These are phyloP conservation scores for Achaetomiella virescens DNA, from an alignment of 495 filamentous ascomycete species.

Conservation along the genomic window DNA sequence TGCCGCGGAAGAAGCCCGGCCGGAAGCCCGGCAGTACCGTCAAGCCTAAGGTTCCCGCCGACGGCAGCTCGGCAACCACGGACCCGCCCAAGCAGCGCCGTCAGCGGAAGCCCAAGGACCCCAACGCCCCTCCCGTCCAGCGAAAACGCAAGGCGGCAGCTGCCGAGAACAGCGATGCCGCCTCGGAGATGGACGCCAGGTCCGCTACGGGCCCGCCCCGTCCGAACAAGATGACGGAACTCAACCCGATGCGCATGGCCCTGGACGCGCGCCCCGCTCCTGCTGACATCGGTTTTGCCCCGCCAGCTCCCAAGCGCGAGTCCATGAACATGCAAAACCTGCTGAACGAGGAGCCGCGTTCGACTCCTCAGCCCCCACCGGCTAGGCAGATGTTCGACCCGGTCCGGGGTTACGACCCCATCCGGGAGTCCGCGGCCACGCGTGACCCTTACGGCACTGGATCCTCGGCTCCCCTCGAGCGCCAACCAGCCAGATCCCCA, in stretches of 20 bases:
- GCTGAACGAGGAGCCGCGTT: constrained; percentile 43
- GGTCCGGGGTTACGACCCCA: constrained; percentile 63
- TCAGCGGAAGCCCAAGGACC: constrained; percentile 51
- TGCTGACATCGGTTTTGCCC: constrained; percentile 17
- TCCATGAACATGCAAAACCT: constrained; percentile 50
- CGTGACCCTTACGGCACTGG: constrained; percentile 47
- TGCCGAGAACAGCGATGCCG: constrained; percentile 27
- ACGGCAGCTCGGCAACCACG: constrained; percentile 35
- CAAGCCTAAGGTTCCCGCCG: constrained; percentile 39
- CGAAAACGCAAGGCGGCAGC: constrained; percentile 46
- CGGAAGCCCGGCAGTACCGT: constrained; percentile 46
- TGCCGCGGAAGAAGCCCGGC: constrained; percentile 45
- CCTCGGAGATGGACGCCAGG: constrained; percentile 18
- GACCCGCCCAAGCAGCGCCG: constrained; percentile 48
- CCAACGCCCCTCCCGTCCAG: constrained; percentile 46
- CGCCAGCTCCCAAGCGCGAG: constrained; percentile 36
- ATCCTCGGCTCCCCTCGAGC: constrained; percentile 50
- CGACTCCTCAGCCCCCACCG: constrained; percentile 39
- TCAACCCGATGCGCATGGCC: constrained; percentile 30
- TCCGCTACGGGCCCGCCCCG: constrained; percentile 21
- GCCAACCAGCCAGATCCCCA: constrained; percentile 38
- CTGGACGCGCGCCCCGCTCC: constrained; percentile 25
- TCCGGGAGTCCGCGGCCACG: constrained; percentile 42
- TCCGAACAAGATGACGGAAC: constrained; percentile 36
- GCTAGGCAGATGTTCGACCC: constrained; percentile 85